Evolutionary conservation across 257 asterid species (phyloP).

Genomic region (Perilla frutescens): DNA sequence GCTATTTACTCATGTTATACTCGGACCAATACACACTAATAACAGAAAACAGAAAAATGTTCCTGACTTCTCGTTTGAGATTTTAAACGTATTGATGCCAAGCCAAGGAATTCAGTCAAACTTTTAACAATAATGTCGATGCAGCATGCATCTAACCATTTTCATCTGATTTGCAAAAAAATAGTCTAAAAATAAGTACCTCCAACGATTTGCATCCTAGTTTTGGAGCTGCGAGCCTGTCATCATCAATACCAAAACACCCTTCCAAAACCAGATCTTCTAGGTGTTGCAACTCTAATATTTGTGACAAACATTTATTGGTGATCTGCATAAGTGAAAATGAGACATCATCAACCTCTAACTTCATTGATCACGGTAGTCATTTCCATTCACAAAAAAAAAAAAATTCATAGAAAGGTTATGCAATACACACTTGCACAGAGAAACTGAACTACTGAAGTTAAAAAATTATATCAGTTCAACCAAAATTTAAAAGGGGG

Average conservation of each 20-base stretch:
- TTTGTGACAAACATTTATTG: slow-evolving; percentile 62
- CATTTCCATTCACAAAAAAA: background rate
- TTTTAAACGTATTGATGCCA: background rate
- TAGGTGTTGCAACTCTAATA: slow-evolving; percentile 72
- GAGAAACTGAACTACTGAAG: too few species aligned
- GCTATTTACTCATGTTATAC: background rate
- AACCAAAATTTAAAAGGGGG: too few species aligned
- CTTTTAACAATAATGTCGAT: background rate
- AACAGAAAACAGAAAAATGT: background rate
- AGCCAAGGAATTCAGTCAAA: background rate
- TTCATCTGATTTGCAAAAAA: background rate
- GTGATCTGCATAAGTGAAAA: slow-evolving; percentile 59
- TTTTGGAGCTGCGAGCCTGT: slow-evolving; percentile 65
- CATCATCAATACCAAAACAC: slow-evolving; percentile 83
- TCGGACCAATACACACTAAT: background rate
- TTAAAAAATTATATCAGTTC: too few species aligned
- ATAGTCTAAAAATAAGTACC: slow-evolving; percentile 48
- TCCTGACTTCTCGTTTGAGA: background rate
- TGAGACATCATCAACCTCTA: slow-evolving; percentile 1
- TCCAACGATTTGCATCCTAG: slow-evolving; percentile 71
- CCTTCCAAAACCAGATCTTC: slow-evolving; percentile 84
- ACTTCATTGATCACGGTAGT: slow-evolving; percentile 10
- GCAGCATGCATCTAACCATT: background rate
- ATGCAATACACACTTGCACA: too few species aligned
- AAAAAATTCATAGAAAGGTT: too few species aligned